Percentiles rank a stretch among this genome's conserved stretches.
Conservation (phyloP, 1,284 basidiomycete genomes). For the Sporisorium sorghi region DNA sequence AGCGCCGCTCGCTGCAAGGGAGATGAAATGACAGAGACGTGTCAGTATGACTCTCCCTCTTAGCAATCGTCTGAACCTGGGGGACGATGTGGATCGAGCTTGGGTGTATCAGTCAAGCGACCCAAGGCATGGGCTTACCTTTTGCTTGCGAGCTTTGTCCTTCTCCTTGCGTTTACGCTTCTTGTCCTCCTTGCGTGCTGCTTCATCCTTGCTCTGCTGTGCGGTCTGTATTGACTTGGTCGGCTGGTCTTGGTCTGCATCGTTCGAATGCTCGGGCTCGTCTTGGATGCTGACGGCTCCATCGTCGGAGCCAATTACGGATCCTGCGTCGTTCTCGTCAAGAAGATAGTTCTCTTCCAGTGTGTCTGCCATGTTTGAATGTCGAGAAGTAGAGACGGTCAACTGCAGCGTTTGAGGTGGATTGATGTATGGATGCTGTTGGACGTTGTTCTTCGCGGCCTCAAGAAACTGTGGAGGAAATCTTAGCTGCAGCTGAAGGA, state of each 20-base stretch:
- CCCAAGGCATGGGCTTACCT: too few species aligned
- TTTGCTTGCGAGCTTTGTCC: constrained; percentile 55
- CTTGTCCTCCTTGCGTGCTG: constrained; percentile 54
- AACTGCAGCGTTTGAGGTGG: constrained; percentile 1
- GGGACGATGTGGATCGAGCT: neutral
- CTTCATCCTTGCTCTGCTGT: constrained; percentile 34
- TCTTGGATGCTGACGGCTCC: constrained; percentile 45
- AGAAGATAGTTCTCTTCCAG: constrained; percentile 59
- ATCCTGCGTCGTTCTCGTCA: constrained; percentile 49
- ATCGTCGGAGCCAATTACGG: constrained; percentile 37
- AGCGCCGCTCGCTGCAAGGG: constrained; percentile 46
- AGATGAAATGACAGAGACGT: too few species aligned
- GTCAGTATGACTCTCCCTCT: too few species aligned
- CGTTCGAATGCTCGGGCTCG: constrained; percentile 21
- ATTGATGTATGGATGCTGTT: constrained; percentile 9
- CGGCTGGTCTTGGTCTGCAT: neutral
- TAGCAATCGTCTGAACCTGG: neutral
- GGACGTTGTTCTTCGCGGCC: neutral
- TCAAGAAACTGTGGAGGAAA: constrained; percentile 28
- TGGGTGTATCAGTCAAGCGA: too few species aligned
- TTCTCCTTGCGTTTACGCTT: constrained; percentile 57
- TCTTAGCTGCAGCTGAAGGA: constrained; percentile 12
- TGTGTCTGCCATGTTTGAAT: constrained; percentile 56
- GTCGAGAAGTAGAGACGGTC: neutral
- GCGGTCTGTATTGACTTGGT: neutral